Conservation (phyloP, 2,329 filamentous ascomycete genomes). For the Penicillium carneum region DNA sequence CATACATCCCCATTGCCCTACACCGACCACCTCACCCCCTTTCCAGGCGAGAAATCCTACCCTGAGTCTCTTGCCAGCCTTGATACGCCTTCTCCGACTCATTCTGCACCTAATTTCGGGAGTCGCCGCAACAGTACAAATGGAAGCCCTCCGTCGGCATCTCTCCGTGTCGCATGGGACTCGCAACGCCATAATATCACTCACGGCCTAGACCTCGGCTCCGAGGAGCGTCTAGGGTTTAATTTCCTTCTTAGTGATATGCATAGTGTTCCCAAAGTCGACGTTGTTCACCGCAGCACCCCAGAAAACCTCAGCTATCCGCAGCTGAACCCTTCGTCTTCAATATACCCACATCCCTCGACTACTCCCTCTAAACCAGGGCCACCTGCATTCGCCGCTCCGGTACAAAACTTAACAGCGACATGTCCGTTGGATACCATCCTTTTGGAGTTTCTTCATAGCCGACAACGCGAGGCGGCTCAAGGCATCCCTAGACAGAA, state of each 20-base stretch:
- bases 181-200: constrained; percentile 53
- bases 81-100: constrained; percentile 42
- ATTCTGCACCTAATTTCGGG: constrained; percentile 36
- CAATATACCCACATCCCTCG: constrained; percentile 36
- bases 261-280: constrained; percentile 62
- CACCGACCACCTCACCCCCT: constrained; percentile 34
- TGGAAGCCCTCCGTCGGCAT: constrained; percentile 34
- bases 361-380: constrained; percentile 37
- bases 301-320: constrained; percentile 37
- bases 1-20: constrained; percentile 41
- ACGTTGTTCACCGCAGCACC: constrained; percentile 49
- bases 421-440: constrained; percentile 80
- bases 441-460: constrained; percentile 78
- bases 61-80: constrained; percentile 41
- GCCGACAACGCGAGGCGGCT: constrained; percentile 70
- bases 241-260: constrained; percentile 73
- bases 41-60: constrained; percentile 38
- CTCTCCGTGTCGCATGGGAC: constrained; percentile 52
- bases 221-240: constrained; percentile 71
- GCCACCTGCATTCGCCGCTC: constrained; percentile 47
- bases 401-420: constrained; percentile 67
- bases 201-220: constrained; percentile 65
- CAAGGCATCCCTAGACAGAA: constrained; percentile 70
- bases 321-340: constrained; percentile 32
- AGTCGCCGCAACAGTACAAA: constrained; percentile 38